Conservation (phyloP, 1,139 yeast genomes). For the Blastobotrys serpentis region DNA sequence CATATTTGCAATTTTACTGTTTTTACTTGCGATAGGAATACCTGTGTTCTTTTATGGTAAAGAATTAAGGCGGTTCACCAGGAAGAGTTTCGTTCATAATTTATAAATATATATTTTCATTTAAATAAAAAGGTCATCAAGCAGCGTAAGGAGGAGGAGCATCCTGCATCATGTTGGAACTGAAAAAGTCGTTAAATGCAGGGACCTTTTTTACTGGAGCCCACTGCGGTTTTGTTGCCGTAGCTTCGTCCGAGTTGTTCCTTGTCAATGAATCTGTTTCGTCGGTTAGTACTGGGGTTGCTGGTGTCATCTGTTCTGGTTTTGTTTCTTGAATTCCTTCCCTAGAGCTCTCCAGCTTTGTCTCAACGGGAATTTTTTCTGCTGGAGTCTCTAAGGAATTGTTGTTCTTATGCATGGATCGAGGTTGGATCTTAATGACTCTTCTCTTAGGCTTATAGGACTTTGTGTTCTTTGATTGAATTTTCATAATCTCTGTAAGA, state of each 20-base stretch:
- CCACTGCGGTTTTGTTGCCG: background rate
- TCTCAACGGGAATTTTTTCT: constrained; percentile 12
- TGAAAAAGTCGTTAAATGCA: constrained; percentile 22
- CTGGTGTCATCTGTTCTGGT: too few relatives aligned
- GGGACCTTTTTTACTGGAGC: background rate
- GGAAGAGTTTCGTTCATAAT: background rate
- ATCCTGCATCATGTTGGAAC: constrained; percentile 16
- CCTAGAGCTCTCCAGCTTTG: background rate
- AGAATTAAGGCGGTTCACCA: background rate
- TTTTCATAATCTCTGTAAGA: constrained; percentile 32
- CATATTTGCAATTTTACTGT: constrained; percentile 6
- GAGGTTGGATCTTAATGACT: constrained; percentile 30
- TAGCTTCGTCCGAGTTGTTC: too few relatives aligned
- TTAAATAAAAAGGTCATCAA: constrained; percentile 11
- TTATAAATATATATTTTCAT: constrained; percentile 1
- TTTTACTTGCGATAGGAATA: background rate
- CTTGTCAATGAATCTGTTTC: background rate
- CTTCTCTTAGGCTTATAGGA: constrained; percentile 35
- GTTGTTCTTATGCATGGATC: background rate
- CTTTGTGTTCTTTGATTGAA: constrained; percentile 30
- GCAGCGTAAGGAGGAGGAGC: constrained; percentile 28
- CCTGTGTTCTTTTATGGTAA: constrained; percentile 4
- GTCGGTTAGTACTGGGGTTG: background rate
- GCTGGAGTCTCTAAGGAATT: background rate
- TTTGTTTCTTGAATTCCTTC: background rate